A percentile compares a stretch with the other conserved stretches of the same genome.
Conservation (phyloP, 176 grass and related monocot species). For the Rhipidocladum racemiflorum region DNA sequence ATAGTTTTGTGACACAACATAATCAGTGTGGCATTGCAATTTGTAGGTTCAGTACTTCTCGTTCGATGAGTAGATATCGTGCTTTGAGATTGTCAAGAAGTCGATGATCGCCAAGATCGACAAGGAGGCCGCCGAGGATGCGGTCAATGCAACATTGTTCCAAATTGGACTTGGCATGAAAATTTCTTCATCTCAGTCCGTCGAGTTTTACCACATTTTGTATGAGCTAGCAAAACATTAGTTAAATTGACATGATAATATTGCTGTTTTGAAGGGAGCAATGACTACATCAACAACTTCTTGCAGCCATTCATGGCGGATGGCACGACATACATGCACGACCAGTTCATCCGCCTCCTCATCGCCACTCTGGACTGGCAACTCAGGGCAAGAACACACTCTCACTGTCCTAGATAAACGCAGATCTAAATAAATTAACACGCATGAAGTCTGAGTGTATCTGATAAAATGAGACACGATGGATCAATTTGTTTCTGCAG, state of each 20-base stretch:
- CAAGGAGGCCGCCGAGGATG: constrained; percentile 48
- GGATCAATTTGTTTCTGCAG: constrained; percentile 25
- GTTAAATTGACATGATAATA: not conserved
- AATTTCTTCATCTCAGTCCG: not conserved
- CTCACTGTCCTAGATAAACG: not conserved
- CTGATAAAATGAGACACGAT: not conserved
- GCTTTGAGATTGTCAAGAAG: constrained; percentile 58
- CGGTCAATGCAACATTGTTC: constrained; percentile 61
- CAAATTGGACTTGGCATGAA: constrained; percentile 60
- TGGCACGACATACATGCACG: constrained; percentile 68
- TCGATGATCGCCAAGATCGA: constrained; percentile 66
- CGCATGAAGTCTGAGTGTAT: not conserved
- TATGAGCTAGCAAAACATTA: not conserved
- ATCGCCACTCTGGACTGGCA: constrained; percentile 58
- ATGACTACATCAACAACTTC: constrained; percentile 98
- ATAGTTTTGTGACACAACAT: not conserved
- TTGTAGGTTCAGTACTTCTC: constrained; percentile 84
- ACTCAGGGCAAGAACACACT: constrained; percentile 51
- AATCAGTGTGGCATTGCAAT: not conserved
- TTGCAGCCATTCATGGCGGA: constrained; percentile 88
- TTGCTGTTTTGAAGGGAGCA: constrained; percentile 63
- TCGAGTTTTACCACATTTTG: not conserved
- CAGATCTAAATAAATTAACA: not conserved
- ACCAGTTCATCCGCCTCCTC: constrained; percentile 75
- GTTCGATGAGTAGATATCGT: constrained; percentile 77